A percentile compares a stretch with the other conserved stretches of the same genome.
Conservation (phyloP, 176 grass and related monocot genomes). For the Calamus simplicifolius region DNA sequence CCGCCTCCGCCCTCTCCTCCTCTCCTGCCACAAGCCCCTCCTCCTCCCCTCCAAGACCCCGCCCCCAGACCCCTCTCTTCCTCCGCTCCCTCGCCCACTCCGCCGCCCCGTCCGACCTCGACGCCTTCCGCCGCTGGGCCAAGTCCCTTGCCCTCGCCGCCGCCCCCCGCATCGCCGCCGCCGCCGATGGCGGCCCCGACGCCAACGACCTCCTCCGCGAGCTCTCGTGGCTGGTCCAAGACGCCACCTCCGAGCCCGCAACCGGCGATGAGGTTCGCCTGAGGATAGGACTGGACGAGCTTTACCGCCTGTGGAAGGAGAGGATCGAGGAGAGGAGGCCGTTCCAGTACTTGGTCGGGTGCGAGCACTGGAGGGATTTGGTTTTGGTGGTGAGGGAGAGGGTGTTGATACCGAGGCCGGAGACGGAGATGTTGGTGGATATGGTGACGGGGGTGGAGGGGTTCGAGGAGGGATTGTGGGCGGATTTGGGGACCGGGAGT, state of each 20-base stretch:
- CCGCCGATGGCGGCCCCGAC: slow-evolving; percentile 15
- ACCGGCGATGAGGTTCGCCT: slow-evolving; percentile 24
- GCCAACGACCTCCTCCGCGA: slow-evolving; percentile 54
- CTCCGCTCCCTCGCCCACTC: slow-evolving; percentile 51
- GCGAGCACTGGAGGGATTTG: slow-evolving; percentile 86
- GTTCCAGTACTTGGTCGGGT: slow-evolving; percentile 90
- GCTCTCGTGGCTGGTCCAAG: slow-evolving; percentile 73
- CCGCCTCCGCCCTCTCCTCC: not conserved
- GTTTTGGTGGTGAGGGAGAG: slow-evolving; percentile 61
- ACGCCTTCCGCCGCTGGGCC: slow-evolving; percentile 52
- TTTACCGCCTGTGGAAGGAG: slow-evolving; percentile 45
- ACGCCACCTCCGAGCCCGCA: slow-evolving; percentile 13
- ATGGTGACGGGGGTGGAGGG: slow-evolving; percentile 36
- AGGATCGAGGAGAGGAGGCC: slow-evolving; percentile 45
- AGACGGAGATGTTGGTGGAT: slow-evolving; percentile 78
- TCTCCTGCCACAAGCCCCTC: slow-evolving; percentile 1
- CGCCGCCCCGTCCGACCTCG: slow-evolving; percentile 21
- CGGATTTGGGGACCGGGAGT: slow-evolving; percentile 76
- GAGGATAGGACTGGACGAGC: slow-evolving; percentile 36
- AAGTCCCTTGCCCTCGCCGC: slow-evolving; percentile 20
- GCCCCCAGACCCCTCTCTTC: slow-evolving; percentile 40
- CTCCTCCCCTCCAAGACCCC: not conserved
- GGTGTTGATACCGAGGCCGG: slow-evolving; percentile 78
- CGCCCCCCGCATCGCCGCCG: slow-evolving; percentile 5
- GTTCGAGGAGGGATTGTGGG: slow-evolving; percentile 52